Base-by-base conservation (phyloP, 164 flowering plant genomes). In the Vitis cinerea region DNA sequence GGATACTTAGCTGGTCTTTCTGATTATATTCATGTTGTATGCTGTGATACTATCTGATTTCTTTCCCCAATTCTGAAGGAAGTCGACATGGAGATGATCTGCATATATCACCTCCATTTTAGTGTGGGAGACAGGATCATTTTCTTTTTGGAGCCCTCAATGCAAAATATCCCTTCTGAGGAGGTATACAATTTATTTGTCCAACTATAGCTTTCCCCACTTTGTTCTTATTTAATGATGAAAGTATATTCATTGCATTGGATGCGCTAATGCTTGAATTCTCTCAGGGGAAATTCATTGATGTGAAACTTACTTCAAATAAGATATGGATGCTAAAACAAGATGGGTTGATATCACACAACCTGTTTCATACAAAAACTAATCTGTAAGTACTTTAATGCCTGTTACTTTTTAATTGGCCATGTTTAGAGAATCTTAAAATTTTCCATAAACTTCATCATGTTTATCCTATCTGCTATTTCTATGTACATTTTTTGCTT, bases 281-380 rank as follows among this genome's bases (percentile, higher is more conserved):
- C 67, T 68, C 31, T 62, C 75, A 94, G 97, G 92, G 89, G 9
- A 72, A 69, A 66, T 75, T 85, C 16, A 72, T 90, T 78, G 97
- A 94, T 79, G 80, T 90, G 52, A 83, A 82, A 79, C 72, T 94
- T 60, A 67, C 90, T 44, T 80, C 84, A 63, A 68, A 83, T 67
- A 88, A 84, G 79, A 82, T 94, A 58, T 92, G 90, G 90, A 81
- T 94, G 69, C 90, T 94, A n/a, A 92, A 82, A 74, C 90, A 85
- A 66, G 84, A 88, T 67, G 90, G 84, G 71, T 67, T 89, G 69
- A 59, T 78, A 49, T 70, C 58, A 64, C 84, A 76, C 61, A 80
- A 80, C 70, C 72, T 88, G 53, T 70, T 69, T 47, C 61, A 50
- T 69, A 47, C 71, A 31, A 62, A 78, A 71, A 61, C 10, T 65